phyloP scores from a whole-genome alignment of 2,329 filamentous ascomycete genomes.

The Nemania sp. region DNA sequence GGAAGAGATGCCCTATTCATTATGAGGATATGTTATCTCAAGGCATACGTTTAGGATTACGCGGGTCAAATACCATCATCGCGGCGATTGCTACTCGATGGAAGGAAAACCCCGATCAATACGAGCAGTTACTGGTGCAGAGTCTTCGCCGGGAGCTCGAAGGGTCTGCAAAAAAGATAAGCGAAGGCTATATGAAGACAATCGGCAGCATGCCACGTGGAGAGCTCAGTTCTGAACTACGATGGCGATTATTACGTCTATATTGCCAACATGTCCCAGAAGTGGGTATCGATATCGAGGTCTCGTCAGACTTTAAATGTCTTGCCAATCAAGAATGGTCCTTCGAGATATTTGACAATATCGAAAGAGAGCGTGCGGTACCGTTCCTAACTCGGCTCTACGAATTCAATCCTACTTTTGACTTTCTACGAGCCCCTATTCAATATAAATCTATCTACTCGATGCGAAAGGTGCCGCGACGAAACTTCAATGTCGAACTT shows the following conservation, averaged over 20 bases:
- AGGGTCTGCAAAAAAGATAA: slow-evolving; percentile 20
- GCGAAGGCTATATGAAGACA: slow-evolving; percentile 15
- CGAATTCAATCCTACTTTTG: slow-evolving; percentile 24
- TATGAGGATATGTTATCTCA: slow-evolving; percentile 27
- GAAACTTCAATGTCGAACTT: slow-evolving; percentile 38
- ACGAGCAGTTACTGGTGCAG: slow-evolving; percentile 25
- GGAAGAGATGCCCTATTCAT: slow-evolving; percentile 24
- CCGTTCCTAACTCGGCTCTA: slow-evolving; percentile 24
- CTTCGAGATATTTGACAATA: slow-evolving; percentile 21
- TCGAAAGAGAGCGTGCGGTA: slow-evolving; percentile 23
- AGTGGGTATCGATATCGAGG: slow-evolving; percentile 34
- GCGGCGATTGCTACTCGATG: slow-evolving; percentile 21
- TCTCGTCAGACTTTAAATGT: slow-evolving; percentile 22
- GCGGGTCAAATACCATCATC: slow-evolving; percentile 5
- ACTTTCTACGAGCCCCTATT: slow-evolving; percentile 23
- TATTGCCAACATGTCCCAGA: slow-evolving; percentile 33
- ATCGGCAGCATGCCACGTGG: not conserved
- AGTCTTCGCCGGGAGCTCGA: slow-evolving; percentile 27
- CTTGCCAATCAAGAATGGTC: slow-evolving; percentile 35
- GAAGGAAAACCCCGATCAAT: slow-evolving; percentile 28
- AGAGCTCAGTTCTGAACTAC: slow-evolving; percentile 19
- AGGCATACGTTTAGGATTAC: slow-evolving; percentile 23
- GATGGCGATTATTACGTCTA: slow-evolving; percentile 35
- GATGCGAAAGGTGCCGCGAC: slow-evolving; percentile 18
- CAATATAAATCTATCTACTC: slow-evolving; percentile 23